A percentile compares a stretch with the other conserved stretches of the same genome.
phyloP scores from a whole-genome alignment of 352 stramenopile species.

The Phytophthora cactorum region DNA sequence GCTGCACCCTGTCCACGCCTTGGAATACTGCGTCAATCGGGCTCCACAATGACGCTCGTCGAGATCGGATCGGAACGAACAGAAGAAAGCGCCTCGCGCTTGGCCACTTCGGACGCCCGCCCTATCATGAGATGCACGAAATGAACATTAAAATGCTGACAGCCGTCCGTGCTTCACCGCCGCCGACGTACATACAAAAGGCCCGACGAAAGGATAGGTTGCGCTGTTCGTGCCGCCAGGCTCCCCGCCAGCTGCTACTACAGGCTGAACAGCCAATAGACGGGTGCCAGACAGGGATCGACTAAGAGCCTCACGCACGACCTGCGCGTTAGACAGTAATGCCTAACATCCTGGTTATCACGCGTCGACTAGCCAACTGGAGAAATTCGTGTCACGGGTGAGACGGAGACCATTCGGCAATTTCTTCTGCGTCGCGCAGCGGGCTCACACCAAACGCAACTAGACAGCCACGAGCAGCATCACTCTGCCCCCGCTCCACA shows the following conservation, averaged over 20 bases:
- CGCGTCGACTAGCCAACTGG: conserved; percentile 16
- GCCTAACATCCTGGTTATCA: conserved; percentile 25
- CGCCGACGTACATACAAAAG: no score
- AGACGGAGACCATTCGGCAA: conserved; percentile 21
- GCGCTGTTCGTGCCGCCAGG: conserved; percentile 29
- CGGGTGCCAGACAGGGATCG: conserved; percentile 11
- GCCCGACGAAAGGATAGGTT: conserved; percentile 22
- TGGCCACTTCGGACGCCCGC: no score
- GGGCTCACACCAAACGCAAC: conserved; percentile 1
- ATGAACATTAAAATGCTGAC: conserved; percentile 19
- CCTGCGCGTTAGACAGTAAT: conserved; percentile 11
- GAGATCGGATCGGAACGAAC: conserved; percentile 16
- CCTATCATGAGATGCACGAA: conserved; percentile 36
- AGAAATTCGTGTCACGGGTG: conserved; percentile 17
- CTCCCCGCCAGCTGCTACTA: conserved; percentile 18
- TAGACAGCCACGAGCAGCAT: conserved; percentile 18
- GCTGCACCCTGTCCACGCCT: no score
- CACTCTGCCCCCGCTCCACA: conserved; percentile 17
- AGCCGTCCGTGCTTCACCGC: no score
- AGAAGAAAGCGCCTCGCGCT: conserved; percentile 21
- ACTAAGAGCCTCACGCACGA: conserved; percentile 4
- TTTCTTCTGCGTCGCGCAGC: conserved; percentile 1
- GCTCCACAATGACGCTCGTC: background rate
- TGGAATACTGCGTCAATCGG: no score
- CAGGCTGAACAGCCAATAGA: conserved; percentile 22